These are phyloP conservation scores for Cystobasidiopsis lactophilus DNA, from an alignment of 768 basidiomycete genomes.

Conservation along the genomic window DNA sequence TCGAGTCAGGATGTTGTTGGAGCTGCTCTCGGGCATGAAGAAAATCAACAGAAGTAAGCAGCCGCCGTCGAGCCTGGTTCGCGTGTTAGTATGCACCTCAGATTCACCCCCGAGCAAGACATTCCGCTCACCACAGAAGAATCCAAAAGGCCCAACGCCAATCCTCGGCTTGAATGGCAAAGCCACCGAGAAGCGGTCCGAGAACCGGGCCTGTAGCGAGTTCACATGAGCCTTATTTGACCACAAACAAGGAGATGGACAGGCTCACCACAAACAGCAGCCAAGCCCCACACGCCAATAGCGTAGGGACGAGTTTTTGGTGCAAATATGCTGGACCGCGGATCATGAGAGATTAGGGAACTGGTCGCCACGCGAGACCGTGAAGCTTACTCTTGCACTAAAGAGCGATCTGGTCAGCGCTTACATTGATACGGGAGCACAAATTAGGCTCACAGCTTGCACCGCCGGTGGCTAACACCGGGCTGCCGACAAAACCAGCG, in stretches of 20 bases:
- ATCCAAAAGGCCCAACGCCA: slow-evolving; percentile 22
- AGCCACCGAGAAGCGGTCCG: slow-evolving; percentile 20
- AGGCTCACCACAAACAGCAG: too few relatives aligned
- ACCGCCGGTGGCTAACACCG: slow-evolving; percentile 25
- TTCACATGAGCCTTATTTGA: too few relatives aligned
- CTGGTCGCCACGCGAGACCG: too few relatives aligned
- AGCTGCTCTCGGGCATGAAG: slow-evolving; percentile 23
- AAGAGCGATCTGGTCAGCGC: too few relatives aligned
- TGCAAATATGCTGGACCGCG: too few relatives aligned
- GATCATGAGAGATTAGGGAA: too few relatives aligned
- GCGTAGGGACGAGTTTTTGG: slow-evolving; percentile 1
- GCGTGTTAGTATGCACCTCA: neutral
- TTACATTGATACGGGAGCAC: too few relatives aligned
- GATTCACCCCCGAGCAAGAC: neutral
- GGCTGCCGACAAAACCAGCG: slow-evolving; percentile 25
- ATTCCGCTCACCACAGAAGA: too few relatives aligned
- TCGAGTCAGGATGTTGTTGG: slow-evolving; percentile 21
- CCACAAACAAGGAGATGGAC: too few relatives aligned
- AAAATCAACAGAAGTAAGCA: slow-evolving; percentile 22
- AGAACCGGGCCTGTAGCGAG: slow-evolving; percentile 21
- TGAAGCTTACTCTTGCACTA: too few relatives aligned
- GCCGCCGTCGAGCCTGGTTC: slow-evolving; percentile 22
- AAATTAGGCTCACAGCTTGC: too few relatives aligned
- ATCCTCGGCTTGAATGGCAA: slow-evolving; percentile 22
- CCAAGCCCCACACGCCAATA: slow-evolving; percentile 22